Evolutionary conservation across 2,329 filamentous ascomycete genomes (phyloP).

Genomic region (Madurella fahalii): DNA sequence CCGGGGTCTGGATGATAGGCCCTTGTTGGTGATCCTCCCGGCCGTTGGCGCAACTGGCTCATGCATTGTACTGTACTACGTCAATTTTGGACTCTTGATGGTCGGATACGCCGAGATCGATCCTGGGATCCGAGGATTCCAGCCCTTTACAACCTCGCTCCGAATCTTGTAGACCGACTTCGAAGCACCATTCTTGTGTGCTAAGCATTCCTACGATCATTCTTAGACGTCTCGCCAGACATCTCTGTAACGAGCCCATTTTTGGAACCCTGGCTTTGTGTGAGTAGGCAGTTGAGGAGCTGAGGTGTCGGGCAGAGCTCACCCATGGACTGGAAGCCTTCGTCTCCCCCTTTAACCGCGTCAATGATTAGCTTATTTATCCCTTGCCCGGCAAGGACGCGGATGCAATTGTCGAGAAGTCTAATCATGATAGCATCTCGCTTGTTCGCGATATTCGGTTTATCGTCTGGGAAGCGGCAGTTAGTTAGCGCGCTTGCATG

Average conservation of each 20-base stretch:
- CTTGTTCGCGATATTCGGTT: constrained; percentile 40
- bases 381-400: constrained; percentile 43
- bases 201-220: neutral
- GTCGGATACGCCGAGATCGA: too few species aligned
- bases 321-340: constrained; percentile 51
- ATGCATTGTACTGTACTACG: too few species aligned
- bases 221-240: constrained; percentile 44
- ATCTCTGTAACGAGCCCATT: constrained; percentile 56
- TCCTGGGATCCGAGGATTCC: too few species aligned
- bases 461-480: constrained; percentile 36
- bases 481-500: constrained; percentile 6
- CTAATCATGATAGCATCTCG: constrained; percentile 50
- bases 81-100: too few species aligned
- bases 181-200: too few species aligned
- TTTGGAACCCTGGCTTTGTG: constrained; percentile 47
- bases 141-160: too few species aligned
- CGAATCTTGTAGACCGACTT: too few species aligned
- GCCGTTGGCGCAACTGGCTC: too few species aligned
- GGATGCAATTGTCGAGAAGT: constrained; percentile 50
- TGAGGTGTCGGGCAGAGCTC: constrained; percentile 25
- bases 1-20: too few species aligned
- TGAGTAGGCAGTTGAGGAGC: constrained; percentile 1
- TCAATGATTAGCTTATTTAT: constrained; percentile 55
- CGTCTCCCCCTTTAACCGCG: constrained; percentile 47
- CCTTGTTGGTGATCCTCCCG: too few species aligned